Percentiles rank a stretch among this genome's conserved stretches.
phyloP scores from a whole-genome alignment of 2,329 filamentous ascomycete species.

The Sarocladiaceae sp. region DNA sequence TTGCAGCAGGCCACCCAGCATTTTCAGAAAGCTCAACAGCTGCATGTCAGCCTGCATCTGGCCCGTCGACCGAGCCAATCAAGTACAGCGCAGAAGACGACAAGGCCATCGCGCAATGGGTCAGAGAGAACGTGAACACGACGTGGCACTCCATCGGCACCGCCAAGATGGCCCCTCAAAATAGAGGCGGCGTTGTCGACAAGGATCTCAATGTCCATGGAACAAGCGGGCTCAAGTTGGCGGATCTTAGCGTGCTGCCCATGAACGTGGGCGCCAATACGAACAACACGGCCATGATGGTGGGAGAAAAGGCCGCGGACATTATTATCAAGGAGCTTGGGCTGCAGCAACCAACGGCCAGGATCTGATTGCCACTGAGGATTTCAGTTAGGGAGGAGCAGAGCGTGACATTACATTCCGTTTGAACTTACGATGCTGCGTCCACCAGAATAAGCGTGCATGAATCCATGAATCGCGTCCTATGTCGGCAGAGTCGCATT shows the following conservation, averaged over 20 bases:
- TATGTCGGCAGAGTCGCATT: neutral
- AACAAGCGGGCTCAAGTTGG: slow-evolving; percentile 31
- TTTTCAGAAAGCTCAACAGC: slow-evolving; percentile 36
- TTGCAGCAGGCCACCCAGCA: slow-evolving; percentile 33
- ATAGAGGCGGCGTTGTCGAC: slow-evolving; percentile 35
- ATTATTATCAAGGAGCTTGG: slow-evolving; percentile 32
- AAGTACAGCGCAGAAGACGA: slow-evolving; percentile 43
- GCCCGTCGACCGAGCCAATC: slow-evolving; percentile 26
- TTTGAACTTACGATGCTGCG: too few species aligned
- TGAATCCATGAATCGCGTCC: neutral
- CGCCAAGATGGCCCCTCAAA: slow-evolving; percentile 33
- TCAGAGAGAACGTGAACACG: slow-evolving; percentile 31
- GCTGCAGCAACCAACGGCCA: neutral
- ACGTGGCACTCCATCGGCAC: slow-evolving; percentile 30
- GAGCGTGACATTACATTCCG: too few species aligned
- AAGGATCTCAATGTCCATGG: slow-evolving; percentile 34
- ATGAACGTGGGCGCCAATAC: slow-evolving; percentile 41
- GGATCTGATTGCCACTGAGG: neutral
- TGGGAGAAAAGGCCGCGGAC: slow-evolving; percentile 41
- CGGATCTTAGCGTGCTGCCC: slow-evolving; percentile 27
- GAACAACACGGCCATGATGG: slow-evolving; percentile 40
- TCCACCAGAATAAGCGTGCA: too few species aligned
- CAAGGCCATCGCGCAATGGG: slow-evolving; percentile 36
- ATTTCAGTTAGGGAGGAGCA: too few species aligned
- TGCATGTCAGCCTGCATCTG: slow-evolving; percentile 30